These are phyloP conservation scores for Ehretia macrophylla DNA, from an alignment of 257 asterid species.

Conservation along the genomic window DNA sequence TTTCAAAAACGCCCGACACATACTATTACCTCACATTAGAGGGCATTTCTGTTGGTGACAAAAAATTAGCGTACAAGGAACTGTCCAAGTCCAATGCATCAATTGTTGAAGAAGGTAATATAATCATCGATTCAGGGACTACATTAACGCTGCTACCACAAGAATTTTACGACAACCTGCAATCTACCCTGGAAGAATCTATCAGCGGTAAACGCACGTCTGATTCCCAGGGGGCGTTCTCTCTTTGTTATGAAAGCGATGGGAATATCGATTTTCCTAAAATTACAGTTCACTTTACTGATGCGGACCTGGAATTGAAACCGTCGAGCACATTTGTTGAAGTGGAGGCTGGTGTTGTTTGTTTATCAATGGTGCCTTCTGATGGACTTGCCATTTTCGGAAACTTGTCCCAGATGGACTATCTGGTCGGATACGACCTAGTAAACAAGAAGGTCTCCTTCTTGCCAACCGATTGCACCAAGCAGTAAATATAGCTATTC, in stretches of 20 bases:
- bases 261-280: conserved; percentile 15
- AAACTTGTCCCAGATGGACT: conserved; percentile 43
- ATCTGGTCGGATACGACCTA: conserved; percentile 52
- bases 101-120: conserved; percentile 21
- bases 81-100: no score
- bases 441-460: conserved; percentile 25
- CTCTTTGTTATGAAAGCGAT: conserved; percentile 26
- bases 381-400: conserved; percentile 34
- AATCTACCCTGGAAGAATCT: conserved; percentile 2
- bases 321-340: conserved; percentile 28
- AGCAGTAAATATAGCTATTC: background rate
- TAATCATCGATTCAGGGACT: conserved; percentile 64
- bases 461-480: conserved; percentile 39
- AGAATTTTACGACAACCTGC: conserved; percentile 21
- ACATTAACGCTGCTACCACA: conserved; percentile 37
- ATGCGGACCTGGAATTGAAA: conserved; percentile 41
- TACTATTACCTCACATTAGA: conserved; percentile 44
- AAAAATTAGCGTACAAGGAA: background rate
- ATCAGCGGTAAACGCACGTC: conserved; percentile 11
- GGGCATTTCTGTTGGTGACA: conserved; percentile 31
- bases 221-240: conserved; percentile 11
- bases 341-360: conserved; percentile 28
- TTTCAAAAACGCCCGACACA: conserved; percentile 21
- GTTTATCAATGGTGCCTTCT: conserved; percentile 32
- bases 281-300: conserved; percentile 33